Percentiles rank a stretch among this genome's conserved stretches.
phyloP scores from a whole-genome alignment of 305 asterid genomes.

The Vinca major region DNA sequence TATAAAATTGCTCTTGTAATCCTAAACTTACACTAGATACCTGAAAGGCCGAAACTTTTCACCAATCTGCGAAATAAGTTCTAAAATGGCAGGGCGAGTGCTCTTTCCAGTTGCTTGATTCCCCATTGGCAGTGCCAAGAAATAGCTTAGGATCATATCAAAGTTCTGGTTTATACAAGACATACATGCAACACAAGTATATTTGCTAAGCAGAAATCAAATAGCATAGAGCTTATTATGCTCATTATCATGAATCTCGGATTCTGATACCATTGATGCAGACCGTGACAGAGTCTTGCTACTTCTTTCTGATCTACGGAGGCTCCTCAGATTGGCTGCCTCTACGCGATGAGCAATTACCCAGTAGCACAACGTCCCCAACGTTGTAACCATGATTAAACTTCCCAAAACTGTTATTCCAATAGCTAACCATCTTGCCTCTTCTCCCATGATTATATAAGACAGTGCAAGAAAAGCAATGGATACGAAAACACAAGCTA shows the following conservation, averaged over 20 bases:
- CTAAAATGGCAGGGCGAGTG: background rate
- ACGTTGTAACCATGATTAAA: constrained; percentile 50
- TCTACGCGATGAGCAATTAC: constrained; percentile 62
- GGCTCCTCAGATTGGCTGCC: constrained; percentile 32
- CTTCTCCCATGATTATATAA: constrained; percentile 64
- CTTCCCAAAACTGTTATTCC: constrained; percentile 68
- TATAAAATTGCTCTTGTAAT: background rate
- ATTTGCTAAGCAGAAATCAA: constrained; percentile 7
- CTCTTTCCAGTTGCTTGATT: background rate
- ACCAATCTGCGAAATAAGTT: background rate
- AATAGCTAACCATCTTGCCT: constrained; percentile 63
- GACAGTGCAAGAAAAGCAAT: constrained; percentile 69
- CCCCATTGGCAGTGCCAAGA: background rate
- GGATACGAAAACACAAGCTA: constrained; percentile 71
- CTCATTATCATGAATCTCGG: constrained; percentile 50
- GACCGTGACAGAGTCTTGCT: constrained; percentile 52
- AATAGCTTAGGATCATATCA: background rate
- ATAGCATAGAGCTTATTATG: constrained; percentile 69
- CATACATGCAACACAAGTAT: background rate
- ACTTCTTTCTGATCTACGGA: constrained; percentile 35
- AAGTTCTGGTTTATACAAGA: background rate
- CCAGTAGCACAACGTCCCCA: constrained; percentile 86
- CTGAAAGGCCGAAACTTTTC: background rate
- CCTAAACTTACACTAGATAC: background rate
- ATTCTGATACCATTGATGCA: constrained; percentile 37